Base-by-base conservation (phyloP, 2,329 filamentous ascomycete species). In the Fusarium keratoplasticum region DNA sequence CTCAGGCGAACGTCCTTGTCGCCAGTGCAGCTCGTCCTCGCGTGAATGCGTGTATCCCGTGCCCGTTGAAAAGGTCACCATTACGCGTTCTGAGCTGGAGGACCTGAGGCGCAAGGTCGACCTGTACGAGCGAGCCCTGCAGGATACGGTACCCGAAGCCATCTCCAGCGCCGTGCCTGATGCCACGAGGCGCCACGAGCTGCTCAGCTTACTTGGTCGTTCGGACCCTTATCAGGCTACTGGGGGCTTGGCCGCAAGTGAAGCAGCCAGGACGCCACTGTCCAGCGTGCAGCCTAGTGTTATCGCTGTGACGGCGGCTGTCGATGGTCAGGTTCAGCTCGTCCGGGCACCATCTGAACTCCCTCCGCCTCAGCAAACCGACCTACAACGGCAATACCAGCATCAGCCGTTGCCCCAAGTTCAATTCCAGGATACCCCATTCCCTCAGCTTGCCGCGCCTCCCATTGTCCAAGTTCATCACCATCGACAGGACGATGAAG, bases 41-140 rank as follows among this genome's bases (percentile, higher is more conserved):
- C 82, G 87, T 66, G 83, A 86, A 11, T 89, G 87, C 77, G 72
- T 84, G 59, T 89, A 88, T 74, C 87, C 87, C 20, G 76, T 78
- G n/a, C 69, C 80, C 6, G 75, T 85, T 40, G 84, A 87, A 71
- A 86, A 86, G 69, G 79, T 88, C 20, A 81, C 82, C 18, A 76
- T 89, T 54, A 79, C 84, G 8, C 81, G 82, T 35, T 71, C 79
- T 7, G 84, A 87, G 72, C 76, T 85, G 22, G 84, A 87, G 5
- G 81, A 83, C 6, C 79, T 88, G 40, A 80, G 77, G 33, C 79
- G 79, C 42, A 83, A 80, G 67, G 82, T 84, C 62, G 81, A 83
- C 13, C 66, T 80, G n/a, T 83, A 86, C 67, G 84, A 87, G 71
- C 79, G 77, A 47, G 82, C 80, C 18, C 79, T 86, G 18, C 80